Evolutionary conservation across 192 early-diverging fungal genomes (phyloP), one percentile per base, ranked within the genome.

Genomic region (Umbelopsis ramanniana): DNA sequence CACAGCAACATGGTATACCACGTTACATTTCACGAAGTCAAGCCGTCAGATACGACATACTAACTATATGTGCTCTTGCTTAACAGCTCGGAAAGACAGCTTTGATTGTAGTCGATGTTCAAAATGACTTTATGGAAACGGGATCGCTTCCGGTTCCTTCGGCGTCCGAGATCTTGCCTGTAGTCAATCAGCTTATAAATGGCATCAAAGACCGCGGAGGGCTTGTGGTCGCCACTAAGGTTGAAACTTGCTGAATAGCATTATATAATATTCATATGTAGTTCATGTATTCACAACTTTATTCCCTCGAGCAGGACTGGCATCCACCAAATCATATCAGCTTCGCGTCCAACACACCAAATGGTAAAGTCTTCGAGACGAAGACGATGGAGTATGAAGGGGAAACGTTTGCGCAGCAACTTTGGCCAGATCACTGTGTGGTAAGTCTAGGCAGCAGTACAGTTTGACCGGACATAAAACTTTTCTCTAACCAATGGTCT

Each of bases 361-460:
- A 72, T 48, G 74, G 54, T 7, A 22, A 47, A 29, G 45, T 54
- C 2, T 74, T 78, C 54, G 69, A 78, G 21, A 54, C 69, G 4
- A 68, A 54, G 2, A 26, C 17, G 6, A 68, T 78, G 17, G 46
- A 73, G 6, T 68, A 78, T 35, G 60, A 71, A 33, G 68, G 72
- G 14, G 21, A 38, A 48, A 12, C 46, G 10, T 19, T 55, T 43
- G 9, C 26, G 1, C 76, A 78, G 66, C 24, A 38, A 3, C 35
- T 78, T 19, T 78, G 76, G 76, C 76, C 76, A 0, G 72, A 70
- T 45, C 76, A 78, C 71, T 78, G 76, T 45, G 71, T 78, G 70
- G 76, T 78, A 78, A 73, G 37, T 15, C 24, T 11, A 54, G 6
- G 9, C 14, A 23, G n/a, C 43, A 2, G 6, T 5, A 5, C 40